Percentiles rank a stretch among this genome's conserved stretches.
Evolutionary conservation across 2,329 filamentous ascomycete species (phyloP).

Genomic region (Neospermospora avenae): DNA sequence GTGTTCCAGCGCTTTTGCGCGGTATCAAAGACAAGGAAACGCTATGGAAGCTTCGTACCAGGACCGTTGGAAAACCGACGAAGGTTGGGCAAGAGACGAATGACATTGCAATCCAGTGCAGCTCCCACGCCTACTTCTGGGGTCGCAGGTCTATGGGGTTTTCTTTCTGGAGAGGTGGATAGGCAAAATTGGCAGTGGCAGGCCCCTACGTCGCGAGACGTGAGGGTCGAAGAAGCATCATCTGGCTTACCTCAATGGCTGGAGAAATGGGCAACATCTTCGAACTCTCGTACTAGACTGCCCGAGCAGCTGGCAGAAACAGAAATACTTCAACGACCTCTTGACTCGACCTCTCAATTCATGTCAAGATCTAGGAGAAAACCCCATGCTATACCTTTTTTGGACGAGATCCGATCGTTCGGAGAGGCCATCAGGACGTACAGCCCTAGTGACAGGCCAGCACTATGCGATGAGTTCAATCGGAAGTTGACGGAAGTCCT

Average conservation of each 20-base stretch:
- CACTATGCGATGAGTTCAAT: slow-evolving; percentile 24
- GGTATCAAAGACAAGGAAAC: slow-evolving; percentile 31
- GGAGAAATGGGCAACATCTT: slow-evolving; percentile 13
- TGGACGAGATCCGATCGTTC: slow-evolving; percentile 18
- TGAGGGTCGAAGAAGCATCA: slow-evolving; percentile 1
- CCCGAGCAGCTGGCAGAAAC: no score
- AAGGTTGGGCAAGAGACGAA: slow-evolving; percentile 34
- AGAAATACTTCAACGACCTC: no score
- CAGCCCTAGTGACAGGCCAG: not conserved
- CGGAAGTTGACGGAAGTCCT: slow-evolving; percentile 25
- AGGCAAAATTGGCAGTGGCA: slow-evolving; percentile 33
- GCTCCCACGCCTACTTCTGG: slow-evolving; percentile 16
- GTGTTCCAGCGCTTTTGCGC: slow-evolving; percentile 47
- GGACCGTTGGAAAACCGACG: slow-evolving; percentile 36
- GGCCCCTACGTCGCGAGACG: slow-evolving; percentile 25
- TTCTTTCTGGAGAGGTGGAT: slow-evolving; percentile 23
- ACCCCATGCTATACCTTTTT: not conserved
- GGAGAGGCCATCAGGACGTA: slow-evolving; percentile 8
- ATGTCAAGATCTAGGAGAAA: not conserved
- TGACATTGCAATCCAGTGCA: slow-evolving; percentile 31
- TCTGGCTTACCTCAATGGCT: slow-evolving; percentile 26
- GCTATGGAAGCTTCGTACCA: slow-evolving; percentile 36
- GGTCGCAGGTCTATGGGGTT: slow-evolving; percentile 22
- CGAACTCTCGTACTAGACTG: not conserved
- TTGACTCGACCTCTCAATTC: not conserved